Base-by-base conservation (phyloP, 495 filamentous ascomycete genomes). In the Talaromyces wortmannii region DNA sequence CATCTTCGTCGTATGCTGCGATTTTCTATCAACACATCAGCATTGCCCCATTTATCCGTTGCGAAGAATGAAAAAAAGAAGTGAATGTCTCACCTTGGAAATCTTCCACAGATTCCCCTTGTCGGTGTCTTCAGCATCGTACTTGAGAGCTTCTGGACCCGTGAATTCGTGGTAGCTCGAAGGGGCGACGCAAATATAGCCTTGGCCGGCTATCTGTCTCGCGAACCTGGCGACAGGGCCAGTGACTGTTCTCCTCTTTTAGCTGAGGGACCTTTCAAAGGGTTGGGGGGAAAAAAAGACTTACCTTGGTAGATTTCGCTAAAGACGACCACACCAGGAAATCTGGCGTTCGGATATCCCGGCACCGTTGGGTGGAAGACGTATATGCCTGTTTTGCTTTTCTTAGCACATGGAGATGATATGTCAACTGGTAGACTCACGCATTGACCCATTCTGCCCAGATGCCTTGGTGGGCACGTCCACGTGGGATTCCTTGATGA, bases 271-370 rank as follows among this genome's bases (percentile, higher is more conserved):
- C 45, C 48, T 16, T 40, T 33, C 11, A 13, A 49, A 58, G 43
- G n/a, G 8, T 42, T 45, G 32, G 44, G 49, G 61, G 31, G 23
- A 23, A 23, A 23, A 4, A 23, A 6, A 31, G 33, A 51, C 62
- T 18, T 69, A 91, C 91, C 91, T 85, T 97, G 92, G 64, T 97
- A 97, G 60, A 97, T 97, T 73, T 97, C 92, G 66, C 87, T 91
- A 69, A 96, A 97, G 44, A 96, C 73, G 6, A 90, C 88, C 1
- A 97, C 89, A 23, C 90, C 92, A 0, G 92, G 92, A 65, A 96
- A 97, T 48, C 86, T 83, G 60, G 92, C 92, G 48, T 92, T 81
- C 13, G 92, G 90, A 63, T 94, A 94, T 50, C 84, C 83, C 0
- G 90, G 83, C 59, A 97, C 86, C 45, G 80, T 80, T 4, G 92